phyloP scores from a whole-genome alignment of 257 asterid genomes.

The Buddleja alternifolia region DNA sequence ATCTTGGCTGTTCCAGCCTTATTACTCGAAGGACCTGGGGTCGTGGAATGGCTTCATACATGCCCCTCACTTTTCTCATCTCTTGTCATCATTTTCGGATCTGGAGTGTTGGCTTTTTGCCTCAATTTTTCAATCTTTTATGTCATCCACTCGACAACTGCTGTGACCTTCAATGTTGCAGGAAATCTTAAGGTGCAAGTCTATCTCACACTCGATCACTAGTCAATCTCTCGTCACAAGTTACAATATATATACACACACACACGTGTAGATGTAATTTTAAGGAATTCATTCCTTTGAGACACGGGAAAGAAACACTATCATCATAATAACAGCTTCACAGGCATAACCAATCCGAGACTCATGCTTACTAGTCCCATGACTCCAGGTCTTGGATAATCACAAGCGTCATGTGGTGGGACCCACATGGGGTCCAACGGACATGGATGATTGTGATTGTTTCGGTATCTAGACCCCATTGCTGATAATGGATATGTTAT shows the following conservation, averaged over 20 bases:
- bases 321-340: too few relatives aligned
- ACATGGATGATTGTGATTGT: too few relatives aligned
- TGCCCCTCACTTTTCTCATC: conserved; percentile 65
- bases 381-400: too few relatives aligned
- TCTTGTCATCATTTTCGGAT: conserved; percentile 70
- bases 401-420: too few relatives aligned
- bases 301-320: background rate
- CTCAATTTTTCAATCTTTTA: conserved; percentile 94
- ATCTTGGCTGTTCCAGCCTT: conserved; percentile 83
- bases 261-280: too few relatives aligned
- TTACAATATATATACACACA: too few relatives aligned
- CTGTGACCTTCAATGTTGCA: conserved; percentile 97
- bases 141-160: conserved; percentile 96
- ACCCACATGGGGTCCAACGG: too few relatives aligned
- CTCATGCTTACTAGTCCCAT: too few relatives aligned
- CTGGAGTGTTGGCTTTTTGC: conserved; percentile 91
- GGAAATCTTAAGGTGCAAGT: conserved; percentile 89
- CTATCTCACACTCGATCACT: conserved; percentile 17
- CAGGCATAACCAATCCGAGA: too few relatives aligned
- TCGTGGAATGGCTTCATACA: conserved; percentile 64
- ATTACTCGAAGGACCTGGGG: conserved; percentile 82
- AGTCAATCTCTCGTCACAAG: background rate
- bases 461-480: too few relatives aligned
- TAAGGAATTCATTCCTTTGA: background rate
- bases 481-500: too few relatives aligned